Evolutionary conservation across 345 rosid genomes (phyloP).

Genomic region (Eucalyptus pauciflora): DNA sequence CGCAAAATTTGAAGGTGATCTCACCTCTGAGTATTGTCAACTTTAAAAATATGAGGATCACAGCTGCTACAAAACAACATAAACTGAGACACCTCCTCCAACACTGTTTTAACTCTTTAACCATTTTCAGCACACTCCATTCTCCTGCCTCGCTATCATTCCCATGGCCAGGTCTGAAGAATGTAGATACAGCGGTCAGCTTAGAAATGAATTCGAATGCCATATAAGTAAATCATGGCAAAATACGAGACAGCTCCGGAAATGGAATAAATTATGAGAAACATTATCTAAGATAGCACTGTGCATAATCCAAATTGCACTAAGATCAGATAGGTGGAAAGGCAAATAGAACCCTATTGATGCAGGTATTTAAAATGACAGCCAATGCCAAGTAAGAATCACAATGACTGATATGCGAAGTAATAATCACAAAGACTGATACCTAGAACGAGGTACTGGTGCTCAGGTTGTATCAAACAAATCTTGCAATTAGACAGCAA

Average conservation of each 20-base stretch:
- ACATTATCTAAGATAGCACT: background rate
- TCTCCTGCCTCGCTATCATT: background rate
- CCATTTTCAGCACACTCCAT: background rate
- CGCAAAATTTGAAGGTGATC: background rate
- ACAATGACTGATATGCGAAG: background rate
- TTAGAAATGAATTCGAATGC: background rate
- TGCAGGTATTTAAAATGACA: background rate
- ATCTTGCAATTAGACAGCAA: background rate
- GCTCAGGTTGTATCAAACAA: background rate
- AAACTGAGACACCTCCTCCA: background rate
- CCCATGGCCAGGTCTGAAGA: background rate
- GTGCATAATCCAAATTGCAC: background rate
- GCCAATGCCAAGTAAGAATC: background rate
- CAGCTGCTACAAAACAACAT: background rate
- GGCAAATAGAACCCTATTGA: background rate
- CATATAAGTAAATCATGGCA: background rate
- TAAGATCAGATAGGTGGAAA: background rate
- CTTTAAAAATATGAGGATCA: background rate
- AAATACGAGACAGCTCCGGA: background rate
- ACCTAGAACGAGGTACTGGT: background rate
- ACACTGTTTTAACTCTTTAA: background rate
- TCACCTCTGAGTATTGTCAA: background rate
- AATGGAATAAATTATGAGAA: background rate
- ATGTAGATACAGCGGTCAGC: background rate
- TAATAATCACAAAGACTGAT: background rate